phyloP scores from a whole-genome alignment of 305 asterid genomes.

The Rubia balearica region DNA sequence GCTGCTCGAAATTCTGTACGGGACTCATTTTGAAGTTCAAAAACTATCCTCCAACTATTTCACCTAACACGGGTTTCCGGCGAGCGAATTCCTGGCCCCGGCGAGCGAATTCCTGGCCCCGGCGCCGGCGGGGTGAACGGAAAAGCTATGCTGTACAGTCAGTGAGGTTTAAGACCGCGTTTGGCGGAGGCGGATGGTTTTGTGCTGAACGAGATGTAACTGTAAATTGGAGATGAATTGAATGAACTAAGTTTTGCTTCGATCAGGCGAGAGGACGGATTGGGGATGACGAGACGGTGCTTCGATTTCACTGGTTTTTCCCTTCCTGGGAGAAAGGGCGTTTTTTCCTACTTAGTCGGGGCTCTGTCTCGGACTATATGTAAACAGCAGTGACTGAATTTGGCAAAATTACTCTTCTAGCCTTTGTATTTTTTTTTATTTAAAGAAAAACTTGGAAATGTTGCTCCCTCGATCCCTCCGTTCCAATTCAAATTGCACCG shows the following conservation, averaged over 20 bases:
- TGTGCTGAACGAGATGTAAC: not conserved
- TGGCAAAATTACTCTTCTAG: not conserved
- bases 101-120: not conserved
- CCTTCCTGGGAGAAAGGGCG: not conserved
- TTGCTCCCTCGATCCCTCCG: not conserved
- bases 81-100: too few species aligned
- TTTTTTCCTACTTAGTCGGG: not conserved
- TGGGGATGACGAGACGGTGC: conserved; percentile 3
- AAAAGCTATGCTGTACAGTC: not conserved
- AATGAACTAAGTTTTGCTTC: not conserved
- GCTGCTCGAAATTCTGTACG: conserved; percentile 91
- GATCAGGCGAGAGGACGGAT: not conserved
- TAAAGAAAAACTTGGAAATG: not conserved
- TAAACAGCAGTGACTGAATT: not conserved
- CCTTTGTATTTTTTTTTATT: not conserved
- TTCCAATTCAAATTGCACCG: not conserved
- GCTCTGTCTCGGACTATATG: not conserved
- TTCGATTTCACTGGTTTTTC: not conserved
- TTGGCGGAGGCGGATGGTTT: conserved; percentile 8
- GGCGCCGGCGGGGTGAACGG: not conserved
- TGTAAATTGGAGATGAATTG: not conserved
- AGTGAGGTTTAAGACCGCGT: conserved; percentile 7
- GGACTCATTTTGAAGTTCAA: conserved; percentile 57
- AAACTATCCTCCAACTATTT: not conserved
- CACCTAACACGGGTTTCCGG: not conserved